Base-by-base conservation (phyloP, 768 basidiomycete species). In the Serendipita vermifera region DNA sequence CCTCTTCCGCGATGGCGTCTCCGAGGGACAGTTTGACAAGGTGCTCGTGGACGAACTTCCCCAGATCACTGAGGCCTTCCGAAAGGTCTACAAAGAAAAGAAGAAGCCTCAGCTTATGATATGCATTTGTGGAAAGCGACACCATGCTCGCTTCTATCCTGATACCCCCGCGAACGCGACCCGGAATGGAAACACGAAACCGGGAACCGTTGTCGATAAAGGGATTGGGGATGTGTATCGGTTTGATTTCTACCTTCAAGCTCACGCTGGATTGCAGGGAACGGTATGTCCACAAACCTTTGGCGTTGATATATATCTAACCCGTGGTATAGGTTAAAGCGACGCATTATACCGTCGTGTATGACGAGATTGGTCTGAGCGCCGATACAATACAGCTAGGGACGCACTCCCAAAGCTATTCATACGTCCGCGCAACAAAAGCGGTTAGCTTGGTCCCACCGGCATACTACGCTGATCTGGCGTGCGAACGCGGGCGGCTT, bases 371-470 rank as follows among this genome's bases (percentile, higher is more conserved):
- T 63, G 64, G 57, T 2, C 70, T 88, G n/a, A 69, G 69, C 1
- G 81, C 86, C 0, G 82, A 92, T 64, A 77, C 78, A 14, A 70
- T 89, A 9, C 88, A 91, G 64, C 73, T 80, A 58, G 82, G 86
- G 1, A 80, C 84, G 0, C 77, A 89, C 63, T 72, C 79, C 55
- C 68, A 74, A 13, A 80, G 80, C 61, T 89, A 88, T 63, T 71
- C 86, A 13, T 92, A 86, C 61, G 87, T 83, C 0, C 77, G 88
- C 3, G 87, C 87, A 0, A 92, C 87, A 2, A 83, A 85, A 62
- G 83, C 87, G 0, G 89, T 92, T 29, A 87, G 84, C 64, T 71
- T 90, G 22, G 74, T 88, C 9, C 86, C 87, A 0, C 76, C 86
- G 0, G 73, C 72, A 11, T 73, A 72, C 62, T 73, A 72, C 53